These are phyloP conservation scores for Stachybotrys chlorohalonatus DNA, from an alignment of 2,329 filamentous ascomycete genomes.

Conservation along the genomic window DNA sequence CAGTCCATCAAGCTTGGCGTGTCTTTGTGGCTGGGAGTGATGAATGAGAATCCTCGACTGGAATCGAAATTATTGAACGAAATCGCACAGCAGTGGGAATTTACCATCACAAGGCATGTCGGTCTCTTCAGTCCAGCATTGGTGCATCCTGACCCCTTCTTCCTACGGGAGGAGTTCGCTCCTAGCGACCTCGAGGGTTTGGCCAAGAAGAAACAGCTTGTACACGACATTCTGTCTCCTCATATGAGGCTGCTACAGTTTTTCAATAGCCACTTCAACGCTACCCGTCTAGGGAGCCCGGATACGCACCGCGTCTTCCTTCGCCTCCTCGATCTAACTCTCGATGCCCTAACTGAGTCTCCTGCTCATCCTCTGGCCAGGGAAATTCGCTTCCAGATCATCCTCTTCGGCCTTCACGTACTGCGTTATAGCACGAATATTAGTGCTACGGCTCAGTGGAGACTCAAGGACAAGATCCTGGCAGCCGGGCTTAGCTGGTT, in stretches of 20 bases:
- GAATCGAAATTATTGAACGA: slow-evolving; percentile 80
- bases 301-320: slow-evolving; percentile 77
- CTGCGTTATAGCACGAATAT: slow-evolving; percentile 63
- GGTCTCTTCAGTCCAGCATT: slow-evolving; percentile 74
- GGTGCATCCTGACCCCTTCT: slow-evolving; percentile 78
- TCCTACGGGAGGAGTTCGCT: slow-evolving; percentile 82
- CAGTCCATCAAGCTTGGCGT: slow-evolving; percentile 93
- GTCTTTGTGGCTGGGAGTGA: slow-evolving; percentile 91
- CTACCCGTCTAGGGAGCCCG: slow-evolving; percentile 73
- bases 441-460: slow-evolving; percentile 58
- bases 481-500: slow-evolving; percentile 90
- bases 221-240: slow-evolving; percentile 77
- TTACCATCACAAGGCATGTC: slow-evolving; percentile 64
- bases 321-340: slow-evolving; percentile 69
- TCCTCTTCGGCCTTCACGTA: slow-evolving; percentile 74
- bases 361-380: slow-evolving; percentile 77
- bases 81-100: slow-evolving; percentile 86
- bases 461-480: slow-evolving; percentile 80
- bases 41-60: slow-evolving; percentile 87
- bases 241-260: slow-evolving; percentile 83
- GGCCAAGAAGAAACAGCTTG: slow-evolving; percentile 64
- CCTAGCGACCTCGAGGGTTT: slow-evolving; percentile 75
- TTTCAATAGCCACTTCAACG: slow-evolving; percentile 89
- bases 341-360: slow-evolving; percentile 63
- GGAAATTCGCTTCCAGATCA: slow-evolving; percentile 83